These are phyloP conservation scores for Royoungia palumana DNA, from an alignment of 768 basidiomycete species.

Conservation along the genomic window DNA sequence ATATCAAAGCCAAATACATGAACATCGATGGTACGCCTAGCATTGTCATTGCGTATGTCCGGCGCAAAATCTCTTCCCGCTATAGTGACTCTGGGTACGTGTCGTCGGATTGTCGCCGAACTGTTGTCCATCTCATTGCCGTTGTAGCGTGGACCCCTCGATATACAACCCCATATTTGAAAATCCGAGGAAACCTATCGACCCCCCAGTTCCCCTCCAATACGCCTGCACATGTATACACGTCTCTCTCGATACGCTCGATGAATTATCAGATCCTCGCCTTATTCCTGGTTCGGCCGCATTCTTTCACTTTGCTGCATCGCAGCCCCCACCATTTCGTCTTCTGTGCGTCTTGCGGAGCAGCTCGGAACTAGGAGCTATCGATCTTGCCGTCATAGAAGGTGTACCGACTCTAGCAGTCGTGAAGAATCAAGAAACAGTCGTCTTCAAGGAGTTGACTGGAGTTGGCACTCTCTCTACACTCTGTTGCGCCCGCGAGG, in stretches of 20 bases:
- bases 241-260: constrained; percentile 42
- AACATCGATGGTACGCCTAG: constrained; percentile 40
- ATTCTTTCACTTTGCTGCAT: constrained; percentile 35
- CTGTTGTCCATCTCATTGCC: constrained; percentile 1
- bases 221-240: constrained; percentile 46
- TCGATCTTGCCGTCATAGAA: constrained; percentile 44
- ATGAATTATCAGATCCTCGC: constrained; percentile 42
- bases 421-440: constrained; percentile 38
- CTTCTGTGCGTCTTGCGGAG: constrained; percentile 38
- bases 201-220: constrained; percentile 40
- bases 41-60: constrained; percentile 54
- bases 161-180: constrained; percentile 31
- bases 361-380: constrained; percentile 33
- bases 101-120: background rate
- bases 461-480: constrained; percentile 34
- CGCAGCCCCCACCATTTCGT: constrained; percentile 40
- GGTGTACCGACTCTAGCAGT: constrained; percentile 41
- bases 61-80: constrained; percentile 32
- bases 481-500: constrained; percentile 39
- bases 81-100: constrained; percentile 17
- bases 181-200: constrained; percentile 37
- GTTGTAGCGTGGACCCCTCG: constrained; percentile 28
- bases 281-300: constrained; percentile 36
- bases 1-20: constrained; percentile 61
- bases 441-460: constrained; percentile 42